Evolutionary conservation across 2,329 filamentous ascomycete genomes (phyloP), one percentile per base, ranked within the genome.

Genomic region (Clonostachys rhizophaga): DNA sequence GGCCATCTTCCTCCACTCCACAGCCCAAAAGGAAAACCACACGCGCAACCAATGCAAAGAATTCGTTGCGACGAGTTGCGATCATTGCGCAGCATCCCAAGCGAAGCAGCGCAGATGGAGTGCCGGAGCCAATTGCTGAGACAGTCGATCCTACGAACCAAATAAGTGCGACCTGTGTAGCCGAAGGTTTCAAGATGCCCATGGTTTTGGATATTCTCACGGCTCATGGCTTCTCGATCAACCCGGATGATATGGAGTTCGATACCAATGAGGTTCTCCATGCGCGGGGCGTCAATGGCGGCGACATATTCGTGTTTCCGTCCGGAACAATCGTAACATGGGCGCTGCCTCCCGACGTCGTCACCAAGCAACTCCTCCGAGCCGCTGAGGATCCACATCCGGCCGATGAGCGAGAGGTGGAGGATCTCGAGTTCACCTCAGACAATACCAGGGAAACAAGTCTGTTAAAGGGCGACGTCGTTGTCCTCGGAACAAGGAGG

Each of bases 261-360:
- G 79, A 84, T 54, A 69, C 74, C 42, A 72, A 73, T 52, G 81
- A 84, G 57, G 80, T 86, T 6, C 77, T 86, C 43, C 82, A 86
- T 58, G 82, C 81, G 7, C 71, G 79, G 45, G 74, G 75, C 9
- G 72, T 77, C 49, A 78, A 81, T 60, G 75, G 82, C 49, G 91
- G 91, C 34, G 94, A 99, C 67, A 83, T 97, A 44, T 97, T 97
- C 61, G 85, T 99, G 48, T 99, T 99, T 55, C 91, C 92, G 9
- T 96, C 91, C 0, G 94, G 94, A 11, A 95, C 91, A 12, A 79
- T 97, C 8, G 94, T 97, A 6, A 86, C 89, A 20, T 99, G 94
- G 94, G 88, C 89, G 6, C 75, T 96, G 2, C 85, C 89, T 1
- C 80, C 90, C 50, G 82, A 86, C 48, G 81, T 90, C 16, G 85